A percentile compares a stretch with the other conserved stretches of the same genome.
Evolutionary conservation across 306 rosid genomes (phyloP).

Genomic region (Cicer chorassanicum): DNA sequence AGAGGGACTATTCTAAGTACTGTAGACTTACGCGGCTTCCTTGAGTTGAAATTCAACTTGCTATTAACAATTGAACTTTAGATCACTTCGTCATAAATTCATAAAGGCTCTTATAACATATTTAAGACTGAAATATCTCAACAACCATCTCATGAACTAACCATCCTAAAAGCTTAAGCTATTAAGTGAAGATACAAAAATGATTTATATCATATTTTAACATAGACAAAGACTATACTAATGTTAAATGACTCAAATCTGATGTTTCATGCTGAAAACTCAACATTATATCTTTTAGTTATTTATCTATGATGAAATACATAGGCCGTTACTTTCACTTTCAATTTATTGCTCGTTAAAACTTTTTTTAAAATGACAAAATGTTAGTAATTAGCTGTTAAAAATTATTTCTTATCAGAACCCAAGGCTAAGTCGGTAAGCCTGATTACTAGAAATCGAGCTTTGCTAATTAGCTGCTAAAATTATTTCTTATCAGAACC

Average conservation of each 20-base stretch:
- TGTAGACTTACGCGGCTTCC: too few relatives aligned
- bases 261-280: conserved; percentile 25
- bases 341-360: background rate
- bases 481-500: conserved; percentile 22
- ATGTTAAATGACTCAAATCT: background rate
- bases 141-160: conserved; percentile 1
- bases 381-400: background rate
- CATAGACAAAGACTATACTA: background rate
- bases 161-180: conserved; percentile 1
- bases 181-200: background rate
- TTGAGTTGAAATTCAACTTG: background rate
- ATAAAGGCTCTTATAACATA: conserved; percentile 3
- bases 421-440: background rate
- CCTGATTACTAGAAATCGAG: conserved; percentile 30
- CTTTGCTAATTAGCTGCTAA: background rate
- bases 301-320: conserved; percentile 11
- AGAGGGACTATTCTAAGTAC: too few relatives aligned
- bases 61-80: background rate
- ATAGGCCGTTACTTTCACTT: background rate
- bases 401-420: conserved; percentile 20
- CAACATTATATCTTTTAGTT: background rate
- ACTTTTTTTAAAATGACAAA: background rate
- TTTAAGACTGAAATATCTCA: background rate
- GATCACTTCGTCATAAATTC: background rate
- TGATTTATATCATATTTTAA: background rate